Percentiles rank a stretch among this genome's conserved stretches.
These are phyloP conservation scores for Fusarium subtropicale DNA, from an alignment of 2,329 filamentous ascomycete genomes.

Conservation along the genomic window DNA sequence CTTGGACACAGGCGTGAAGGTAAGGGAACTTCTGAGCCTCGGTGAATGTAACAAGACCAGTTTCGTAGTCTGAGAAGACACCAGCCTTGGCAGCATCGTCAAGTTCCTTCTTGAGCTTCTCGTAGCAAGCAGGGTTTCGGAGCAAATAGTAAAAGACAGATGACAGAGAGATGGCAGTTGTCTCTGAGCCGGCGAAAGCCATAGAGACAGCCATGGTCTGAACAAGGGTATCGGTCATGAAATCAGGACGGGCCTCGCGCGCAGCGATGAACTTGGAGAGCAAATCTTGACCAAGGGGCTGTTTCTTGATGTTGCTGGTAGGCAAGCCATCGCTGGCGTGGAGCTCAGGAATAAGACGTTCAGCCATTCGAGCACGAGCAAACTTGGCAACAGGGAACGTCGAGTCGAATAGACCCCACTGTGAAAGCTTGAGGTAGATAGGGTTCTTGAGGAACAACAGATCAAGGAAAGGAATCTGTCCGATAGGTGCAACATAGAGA, in stretches of 20 bases:
- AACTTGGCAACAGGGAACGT: conserved; percentile 81
- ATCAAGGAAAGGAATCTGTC: conserved; percentile 80
- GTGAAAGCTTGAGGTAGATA: conserved; percentile 73
- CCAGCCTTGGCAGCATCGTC: conserved; percentile 68
- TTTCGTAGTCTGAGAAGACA: conserved; percentile 61
- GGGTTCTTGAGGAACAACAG: conserved; percentile 79
- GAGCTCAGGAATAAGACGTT: conserved; percentile 66
- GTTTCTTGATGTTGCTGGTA: conserved; percentile 52
- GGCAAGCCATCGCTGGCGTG: conserved; percentile 47
- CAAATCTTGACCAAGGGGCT: conserved; percentile 65
- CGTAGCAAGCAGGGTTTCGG: conserved; percentile 68
- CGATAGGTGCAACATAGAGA: conserved; percentile 78
- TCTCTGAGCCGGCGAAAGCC: conserved; percentile 81
- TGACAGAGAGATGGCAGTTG: conserved; percentile 79
- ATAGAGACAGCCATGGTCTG: conserved; percentile 78
- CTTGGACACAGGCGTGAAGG: conserved; percentile 81
- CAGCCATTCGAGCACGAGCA: conserved; percentile 73
- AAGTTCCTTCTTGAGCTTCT: conserved; percentile 69
- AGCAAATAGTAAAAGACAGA: conserved; percentile 80
- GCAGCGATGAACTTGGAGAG: conserved; percentile 79
- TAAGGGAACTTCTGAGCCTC: conserved; percentile 78
- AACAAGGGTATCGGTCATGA: conserved; percentile 77
- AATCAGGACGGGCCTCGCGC: conserved; percentile 72
- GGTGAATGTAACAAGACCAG: conserved; percentile 74
- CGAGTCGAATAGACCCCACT: conserved; percentile 73